A percentile compares a stretch with the other conserved stretches of the same genome.
Conservation (phyloP, 768 basidiomycete genomes). For the Suillus spraguei region DNA sequence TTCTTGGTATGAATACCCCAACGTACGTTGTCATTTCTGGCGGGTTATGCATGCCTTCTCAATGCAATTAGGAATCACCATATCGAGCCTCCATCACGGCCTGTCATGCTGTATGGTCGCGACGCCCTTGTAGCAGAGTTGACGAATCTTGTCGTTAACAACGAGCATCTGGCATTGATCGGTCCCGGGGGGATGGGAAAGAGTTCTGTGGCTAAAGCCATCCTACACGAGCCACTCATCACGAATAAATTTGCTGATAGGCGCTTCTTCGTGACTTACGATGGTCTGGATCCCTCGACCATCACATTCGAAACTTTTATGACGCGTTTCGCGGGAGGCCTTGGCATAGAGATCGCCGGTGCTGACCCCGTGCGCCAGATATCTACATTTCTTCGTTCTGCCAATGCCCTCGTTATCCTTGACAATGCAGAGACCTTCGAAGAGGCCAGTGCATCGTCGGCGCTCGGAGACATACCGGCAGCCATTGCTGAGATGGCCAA, state of each 20-base stretch:
- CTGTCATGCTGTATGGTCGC: too few species aligned
- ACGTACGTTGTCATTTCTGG: too few species aligned
- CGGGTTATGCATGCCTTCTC: too few species aligned
- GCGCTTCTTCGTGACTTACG: not conserved
- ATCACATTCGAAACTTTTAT: conserved; percentile 5
- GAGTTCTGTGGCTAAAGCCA: conserved; percentile 1
- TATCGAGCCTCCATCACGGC: too few species aligned
- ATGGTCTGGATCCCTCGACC: not conserved
- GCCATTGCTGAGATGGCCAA: not conserved
- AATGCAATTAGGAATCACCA: too few species aligned
- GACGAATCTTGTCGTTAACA: not conserved
- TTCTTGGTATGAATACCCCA: too few species aligned
- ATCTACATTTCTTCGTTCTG: conserved; percentile 1
- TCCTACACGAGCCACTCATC: not conserved
- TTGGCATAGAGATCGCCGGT: not conserved
- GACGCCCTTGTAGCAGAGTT: not conserved
- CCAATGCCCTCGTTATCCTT: conserved; percentile 3
- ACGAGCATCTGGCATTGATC: not conserved
- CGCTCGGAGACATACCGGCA: not conserved
- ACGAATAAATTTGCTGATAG: not conserved
- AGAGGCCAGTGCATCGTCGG: not conserved
- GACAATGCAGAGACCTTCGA: conserved; percentile 6
- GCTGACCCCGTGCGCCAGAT: not conserved
- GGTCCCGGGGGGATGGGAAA: conserved; percentile 5
- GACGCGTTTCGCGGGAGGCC: not conserved